Evolutionary conservation across 2,329 filamentous ascomycete genomes (phyloP).

Genomic region (Oidium heveae): DNA sequence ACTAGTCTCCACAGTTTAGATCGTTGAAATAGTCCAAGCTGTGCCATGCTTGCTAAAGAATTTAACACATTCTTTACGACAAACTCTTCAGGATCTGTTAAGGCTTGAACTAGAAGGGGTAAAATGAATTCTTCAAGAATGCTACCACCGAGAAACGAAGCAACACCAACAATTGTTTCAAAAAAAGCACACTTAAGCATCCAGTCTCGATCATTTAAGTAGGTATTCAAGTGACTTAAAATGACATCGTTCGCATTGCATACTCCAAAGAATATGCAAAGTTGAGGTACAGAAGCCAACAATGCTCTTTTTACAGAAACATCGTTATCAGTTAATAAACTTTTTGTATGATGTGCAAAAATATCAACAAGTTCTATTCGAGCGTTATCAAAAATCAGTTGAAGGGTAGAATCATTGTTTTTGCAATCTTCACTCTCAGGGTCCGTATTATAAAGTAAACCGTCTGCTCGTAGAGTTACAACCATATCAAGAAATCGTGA

Average conservation of each 20-base stretch:
- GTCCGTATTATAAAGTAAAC: constrained; percentile 51
- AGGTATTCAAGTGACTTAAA: constrained; percentile 85
- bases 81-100: constrained; percentile 81
- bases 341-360: constrained; percentile 74
- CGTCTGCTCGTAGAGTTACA: constrained; percentile 63
- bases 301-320: constrained; percentile 75
- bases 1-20: constrained; percentile 71
- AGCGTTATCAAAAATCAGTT: constrained; percentile 71
- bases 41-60: constrained; percentile 68
- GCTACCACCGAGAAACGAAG: constrained; percentile 66
- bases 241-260: constrained; percentile 90
- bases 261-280: constrained; percentile 88
- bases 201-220: constrained; percentile 91
- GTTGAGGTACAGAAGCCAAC: constrained; percentile 65
- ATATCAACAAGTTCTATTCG: constrained; percentile 56
- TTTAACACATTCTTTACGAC: constrained; percentile 79
- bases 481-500: constrained; percentile 74
- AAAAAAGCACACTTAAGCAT: constrained; percentile 92
- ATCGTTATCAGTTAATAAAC: constrained; percentile 66
- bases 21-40: constrained; percentile 65
- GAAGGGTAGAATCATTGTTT: constrained; percentile 44
- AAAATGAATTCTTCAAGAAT: constrained; percentile 88
- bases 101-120: constrained; percentile 81
- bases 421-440: constrained; percentile 52
- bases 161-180: constrained; percentile 80